Evolutionary conservation across 768 basidiomycete species (phyloP), one percentile per base, ranked within the genome.

Genomic region (Podaxis pistillaris): DNA sequence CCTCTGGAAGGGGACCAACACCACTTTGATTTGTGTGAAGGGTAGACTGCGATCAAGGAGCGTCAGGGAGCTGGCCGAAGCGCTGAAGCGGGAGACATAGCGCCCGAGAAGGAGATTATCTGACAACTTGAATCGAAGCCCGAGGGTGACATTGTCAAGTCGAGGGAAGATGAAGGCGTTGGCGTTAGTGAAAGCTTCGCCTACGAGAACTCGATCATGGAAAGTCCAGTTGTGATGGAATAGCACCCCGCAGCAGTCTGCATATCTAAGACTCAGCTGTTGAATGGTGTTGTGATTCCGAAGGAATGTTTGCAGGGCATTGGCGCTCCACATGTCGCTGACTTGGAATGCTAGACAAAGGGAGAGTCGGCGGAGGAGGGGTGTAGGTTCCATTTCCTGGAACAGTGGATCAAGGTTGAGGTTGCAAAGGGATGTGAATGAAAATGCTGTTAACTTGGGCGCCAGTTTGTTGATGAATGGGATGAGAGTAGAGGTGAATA

Each of bases 391-490:
- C 33, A 59, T 49, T 9, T n/a, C 47, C 13, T 37, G 26, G 9
- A 59, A 50, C 3, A 51, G 13, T 24, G 47, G 47, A 24, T 51
- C 47, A 1, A 59, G 47, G 15, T 51, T 50, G 26, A 58, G 28
- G 28, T 59, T 50, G 17, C 47, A 59, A 13, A 59, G 47, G 22
- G 47, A 50, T 37, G 58, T 59, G 12, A 59, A 50, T 2, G 58
- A 59, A 24, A 59, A 49, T 28, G 57, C 24, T 28, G 28, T 58
- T 36, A 58, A 28, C 4, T 49, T 28, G 15, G 57, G 19, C 5
- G 57, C 44, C 26, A 58, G 19, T 33, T 22, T n/a, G 28, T 58
- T 58, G 26, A 58, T 58, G 44, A 58, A 58, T 24, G 57, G 57
- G 4, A 58, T n/a, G 5, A 58, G 46, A 13, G 41, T 58, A 9